Evolutionary conservation across 108 stramenopile species (phyloP), one percentile per base, ranked within the genome.

Genomic region (Fistulifera pelliculosa): DNA sequence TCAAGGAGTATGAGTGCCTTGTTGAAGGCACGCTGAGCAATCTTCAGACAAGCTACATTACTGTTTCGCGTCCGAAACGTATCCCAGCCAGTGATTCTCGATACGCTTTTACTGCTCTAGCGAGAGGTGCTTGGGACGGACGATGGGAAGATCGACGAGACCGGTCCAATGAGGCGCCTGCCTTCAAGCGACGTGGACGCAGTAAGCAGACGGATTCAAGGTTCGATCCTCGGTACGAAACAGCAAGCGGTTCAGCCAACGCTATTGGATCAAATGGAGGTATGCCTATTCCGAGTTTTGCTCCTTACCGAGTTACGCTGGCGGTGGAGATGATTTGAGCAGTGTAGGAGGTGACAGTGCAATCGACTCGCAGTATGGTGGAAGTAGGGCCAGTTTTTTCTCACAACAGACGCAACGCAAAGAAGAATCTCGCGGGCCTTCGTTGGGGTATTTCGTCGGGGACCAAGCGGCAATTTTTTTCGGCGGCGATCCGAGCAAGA

Each of bases 1-100:
- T 94, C 67, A 82, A 95, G 62, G 93, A 94, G 58, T 66, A 87
- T 31, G 91, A 86, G 24, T 85, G 85, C 49, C 74, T 98, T 56
- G 94, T 90, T 1, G 88, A 90, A 66, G 88, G 88, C 11, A 92
- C 95, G 6, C 54, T 96, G 55, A 86, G 88, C 64, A 94, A 94
- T 62, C 75, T 96, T 41, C 95, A 94, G 60, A 68, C 87, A 27
- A 85, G 87, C 24, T 83, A 83, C 74, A 92, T 96, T 84, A 90
- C 90, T 27, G 93, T 96, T 75, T 80, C 93, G 47, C 86, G 90
- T 16, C 95, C 95, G 31, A 69, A 83, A 12, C 80, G 85, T 52
- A 86, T 85, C 53, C 73, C 79, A 24, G 74, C 75, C 1, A 66
- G 83, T 49, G 89, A 90, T 65, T 81, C 85, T 47, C 82, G 90